Evolutionary conservation across 371 early-diverging fungal species (phyloP).

Genomic region (Dinochytrium kinnereticum): DNA sequence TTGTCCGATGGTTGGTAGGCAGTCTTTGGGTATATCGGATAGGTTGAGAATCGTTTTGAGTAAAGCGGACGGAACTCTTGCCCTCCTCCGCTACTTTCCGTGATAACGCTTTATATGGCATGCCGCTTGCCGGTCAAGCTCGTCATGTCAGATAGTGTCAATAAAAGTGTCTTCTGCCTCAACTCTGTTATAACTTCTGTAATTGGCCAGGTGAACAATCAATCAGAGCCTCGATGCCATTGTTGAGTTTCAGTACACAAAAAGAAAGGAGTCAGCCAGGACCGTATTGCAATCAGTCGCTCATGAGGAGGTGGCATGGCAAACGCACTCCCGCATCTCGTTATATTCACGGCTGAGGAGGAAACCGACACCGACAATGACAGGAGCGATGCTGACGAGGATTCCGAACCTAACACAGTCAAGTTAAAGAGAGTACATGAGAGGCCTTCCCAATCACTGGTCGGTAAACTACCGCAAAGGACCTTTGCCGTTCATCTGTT

Average conservation of each 20-base stretch:
- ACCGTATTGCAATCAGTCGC: too few relatives aligned
- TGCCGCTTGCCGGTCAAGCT: background rate
- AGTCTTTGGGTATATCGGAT: background rate
- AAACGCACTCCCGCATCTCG: constrained; percentile 20
- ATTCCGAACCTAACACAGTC: background rate
- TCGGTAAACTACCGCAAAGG: constrained; percentile 8
- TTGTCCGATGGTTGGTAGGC: constrained; percentile 6
- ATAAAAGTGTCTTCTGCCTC: constrained; percentile 1
- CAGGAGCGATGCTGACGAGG: background rate
- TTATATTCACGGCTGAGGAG: constrained; percentile 19
- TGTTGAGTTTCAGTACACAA: background rate
- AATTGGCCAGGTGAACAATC: too few relatives aligned
- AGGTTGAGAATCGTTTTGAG: constrained; percentile 19
- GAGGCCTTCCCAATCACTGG: constrained; percentile 5
- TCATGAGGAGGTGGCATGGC: background rate
- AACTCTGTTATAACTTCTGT: too few relatives aligned
- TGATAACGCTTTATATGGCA: background rate
- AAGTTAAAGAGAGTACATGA: background rate
- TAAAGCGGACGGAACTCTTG: constrained; percentile 32
- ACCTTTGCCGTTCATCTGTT: constrained; percentile 18
- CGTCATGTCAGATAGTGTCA: background rate
- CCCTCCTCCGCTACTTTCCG: background rate
- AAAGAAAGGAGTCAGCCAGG: background rate
- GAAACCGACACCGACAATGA: background rate
- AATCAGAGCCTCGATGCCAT: background rate